phyloP scores from a whole-genome alignment of 169 alveolate species.

The Cryptosporidium canis region DNA sequence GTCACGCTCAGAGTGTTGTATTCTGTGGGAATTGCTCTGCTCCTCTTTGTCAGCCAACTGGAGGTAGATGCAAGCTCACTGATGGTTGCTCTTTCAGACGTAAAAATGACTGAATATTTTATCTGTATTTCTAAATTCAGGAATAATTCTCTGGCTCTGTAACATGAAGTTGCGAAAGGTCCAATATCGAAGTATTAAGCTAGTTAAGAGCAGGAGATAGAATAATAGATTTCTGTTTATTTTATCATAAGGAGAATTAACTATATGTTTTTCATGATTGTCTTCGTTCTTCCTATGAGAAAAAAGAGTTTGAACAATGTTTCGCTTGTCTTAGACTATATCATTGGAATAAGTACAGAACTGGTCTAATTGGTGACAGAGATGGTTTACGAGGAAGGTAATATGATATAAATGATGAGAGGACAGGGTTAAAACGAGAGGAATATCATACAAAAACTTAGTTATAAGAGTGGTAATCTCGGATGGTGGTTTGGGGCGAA shows the following conservation, averaged over 20 bases:
- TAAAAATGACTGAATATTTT: slow-evolving; percentile 82
- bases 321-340: not conserved
- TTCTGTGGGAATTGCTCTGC: slow-evolving; percentile 93
- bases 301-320: not conserved
- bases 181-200: not conserved
- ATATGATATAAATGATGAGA: too few species aligned
- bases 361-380: too few species aligned
- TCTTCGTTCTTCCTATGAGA: not conserved
- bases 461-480: too few species aligned
- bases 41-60: slow-evolving; percentile 96
- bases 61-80: slow-evolving; percentile 95
- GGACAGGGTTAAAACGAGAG: too few species aligned
- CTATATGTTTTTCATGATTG: slow-evolving; percentile 13
- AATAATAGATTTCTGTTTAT: not conserved
- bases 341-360: too few species aligned
- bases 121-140: not conserved
- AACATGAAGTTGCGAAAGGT: slow-evolving; percentile 23
- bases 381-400: too few species aligned
- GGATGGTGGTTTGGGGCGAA: too few species aligned
- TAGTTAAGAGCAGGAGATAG: slow-evolving; percentile 13
- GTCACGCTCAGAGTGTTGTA: slow-evolving; percentile 94
- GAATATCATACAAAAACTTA: too few species aligned
- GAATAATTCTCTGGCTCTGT: slow-evolving; percentile 11
- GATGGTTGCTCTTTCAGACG: slow-evolving; percentile 95
- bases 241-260: slow-evolving; percentile 20